Conservation (phyloP, 495 filamentous ascomycete genomes). For the Aspergillus panamensis region DNA sequence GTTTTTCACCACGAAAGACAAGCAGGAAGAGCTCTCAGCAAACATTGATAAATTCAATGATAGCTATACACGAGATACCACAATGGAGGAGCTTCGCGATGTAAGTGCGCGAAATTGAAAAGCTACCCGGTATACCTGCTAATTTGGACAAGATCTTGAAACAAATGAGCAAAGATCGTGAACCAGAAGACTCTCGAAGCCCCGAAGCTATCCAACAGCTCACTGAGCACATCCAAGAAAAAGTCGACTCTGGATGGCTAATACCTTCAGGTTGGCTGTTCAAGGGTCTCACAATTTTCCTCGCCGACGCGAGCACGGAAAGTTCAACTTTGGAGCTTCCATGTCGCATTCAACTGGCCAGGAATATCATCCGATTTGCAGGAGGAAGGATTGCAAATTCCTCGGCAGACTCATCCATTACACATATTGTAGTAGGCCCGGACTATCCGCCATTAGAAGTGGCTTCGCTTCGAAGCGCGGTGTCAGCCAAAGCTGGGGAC, state of each 20-base stretch:
- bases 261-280: slow-evolving; percentile 64
- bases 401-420: slow-evolving; percentile 20
- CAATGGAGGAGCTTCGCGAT: slow-evolving; percentile 58
- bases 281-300: slow-evolving; percentile 53
- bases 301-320: slow-evolving; percentile 32
- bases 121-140: neutral
- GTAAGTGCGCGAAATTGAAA: slow-evolving; percentile 28
- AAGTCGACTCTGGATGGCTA: slow-evolving; percentile 35
- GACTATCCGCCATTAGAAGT: slow-evolving; percentile 21
- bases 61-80: slow-evolving; percentile 74
- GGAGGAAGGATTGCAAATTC: slow-evolving; percentile 44
- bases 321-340: neutral
- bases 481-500: slow-evolving; percentile 27
- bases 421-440: slow-evolving; percentile 37
- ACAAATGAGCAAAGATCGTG: slow-evolving; percentile 39
- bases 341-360: slow-evolving; percentile 23
- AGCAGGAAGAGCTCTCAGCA: slow-evolving; percentile 39
- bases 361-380: slow-evolving; percentile 59
- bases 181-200: slow-evolving; percentile 24
- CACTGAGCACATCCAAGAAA: slow-evolving; percentile 51
- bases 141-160: slow-evolving; percentile 36
- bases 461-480: slow-evolving; percentile 26
- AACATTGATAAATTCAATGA: slow-evolving; percentile 77
- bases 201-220: slow-evolving; percentile 50
- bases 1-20: slow-evolving; percentile 49